phyloP scores from a whole-genome alignment of 345 rosid species.

The Balakata baccata region DNA sequence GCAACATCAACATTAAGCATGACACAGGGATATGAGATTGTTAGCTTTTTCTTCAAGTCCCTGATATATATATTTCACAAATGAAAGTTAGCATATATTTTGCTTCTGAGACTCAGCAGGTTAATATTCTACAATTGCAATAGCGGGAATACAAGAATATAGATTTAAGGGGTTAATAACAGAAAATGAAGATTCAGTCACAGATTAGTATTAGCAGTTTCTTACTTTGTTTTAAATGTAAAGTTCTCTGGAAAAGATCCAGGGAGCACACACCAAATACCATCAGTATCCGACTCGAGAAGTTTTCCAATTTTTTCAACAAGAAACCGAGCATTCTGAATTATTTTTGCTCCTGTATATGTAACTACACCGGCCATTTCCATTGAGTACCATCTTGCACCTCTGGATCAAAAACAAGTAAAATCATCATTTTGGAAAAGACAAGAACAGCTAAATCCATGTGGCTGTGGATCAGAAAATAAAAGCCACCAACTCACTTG shows the following conservation, averaged over 20 bases:
- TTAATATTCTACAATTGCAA: background rate
- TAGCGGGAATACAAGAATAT: background rate
- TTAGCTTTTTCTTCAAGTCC: slow-evolving; percentile 72
- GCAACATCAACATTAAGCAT: slow-evolving; percentile 97
- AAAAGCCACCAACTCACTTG: slow-evolving; percentile 56
- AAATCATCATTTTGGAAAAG: slow-evolving; percentile 25
- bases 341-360: slow-evolving; percentile 96
- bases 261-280: slow-evolving; percentile 96
- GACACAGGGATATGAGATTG: slow-evolving; percentile 95
- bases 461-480: slow-evolving; percentile 3
- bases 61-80: slow-evolving; percentile 41
- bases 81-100: slow-evolving; percentile 17
- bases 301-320: slow-evolving; percentile 96
- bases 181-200: background rate
- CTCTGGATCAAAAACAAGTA: slow-evolving; percentile 47
- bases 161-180: too few species aligned
- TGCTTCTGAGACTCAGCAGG: background rate
- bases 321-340: slow-evolving; percentile 92
- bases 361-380: slow-evolving; percentile 99
- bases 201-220: slow-evolving; percentile 16
- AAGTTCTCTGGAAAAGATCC: slow-evolving; percentile 96
- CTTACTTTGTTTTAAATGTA: slow-evolving; percentile 87
- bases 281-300: slow-evolving; percentile 97
- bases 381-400: slow-evolving; percentile 99
- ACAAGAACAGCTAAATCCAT: slow-evolving; percentile 17